A percentile compares a stretch with the other conserved stretches of the same genome.
These are phyloP conservation scores for Daldinia sp. DNA, from an alignment of 2,329 filamentous ascomycete species.

Conservation along the genomic window DNA sequence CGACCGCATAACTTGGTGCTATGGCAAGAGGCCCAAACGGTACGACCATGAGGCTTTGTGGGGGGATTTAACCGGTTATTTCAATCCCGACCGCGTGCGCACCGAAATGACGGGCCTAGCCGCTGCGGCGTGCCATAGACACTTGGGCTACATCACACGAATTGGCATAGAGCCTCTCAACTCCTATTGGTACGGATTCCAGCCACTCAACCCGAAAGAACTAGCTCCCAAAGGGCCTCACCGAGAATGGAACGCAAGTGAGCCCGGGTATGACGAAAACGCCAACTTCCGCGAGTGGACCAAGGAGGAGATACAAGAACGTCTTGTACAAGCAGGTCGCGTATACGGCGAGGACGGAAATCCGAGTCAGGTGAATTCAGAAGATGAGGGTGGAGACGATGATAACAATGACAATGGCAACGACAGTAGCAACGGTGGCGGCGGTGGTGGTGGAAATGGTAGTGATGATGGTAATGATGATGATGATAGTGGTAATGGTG, in stretches of 20 bases:
- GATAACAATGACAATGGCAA: no score
- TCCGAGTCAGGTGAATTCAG: not conserved
- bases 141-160: slow-evolving; percentile 33
- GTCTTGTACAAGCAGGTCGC: not conserved
- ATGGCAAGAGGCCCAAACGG: not conserved
- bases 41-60: slow-evolving; percentile 14
- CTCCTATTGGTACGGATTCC: no score
- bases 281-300: not conserved
- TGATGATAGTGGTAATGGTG: no score
- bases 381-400: not conserved
- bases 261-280: not conserved
- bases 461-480: no score
- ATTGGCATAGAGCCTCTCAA: slow-evolving; percentile 39
- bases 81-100: slow-evolving; percentile 42
- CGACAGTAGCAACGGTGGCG: no score
- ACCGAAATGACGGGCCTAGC: slow-evolving; percentile 41
- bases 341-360: not conserved
- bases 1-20: slow-evolving; percentile 23
- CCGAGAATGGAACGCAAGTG: not conserved
- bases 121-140: slow-evolving; percentile 26
- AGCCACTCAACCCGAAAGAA: no score
- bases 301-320: not conserved
- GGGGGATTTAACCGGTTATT: slow-evolving; percentile 27
- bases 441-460: no score
- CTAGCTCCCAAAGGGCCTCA: not conserved